Conservation (phyloP, 352 stramenopile genomes). For the Elongisporangium prolatum region DNA sequence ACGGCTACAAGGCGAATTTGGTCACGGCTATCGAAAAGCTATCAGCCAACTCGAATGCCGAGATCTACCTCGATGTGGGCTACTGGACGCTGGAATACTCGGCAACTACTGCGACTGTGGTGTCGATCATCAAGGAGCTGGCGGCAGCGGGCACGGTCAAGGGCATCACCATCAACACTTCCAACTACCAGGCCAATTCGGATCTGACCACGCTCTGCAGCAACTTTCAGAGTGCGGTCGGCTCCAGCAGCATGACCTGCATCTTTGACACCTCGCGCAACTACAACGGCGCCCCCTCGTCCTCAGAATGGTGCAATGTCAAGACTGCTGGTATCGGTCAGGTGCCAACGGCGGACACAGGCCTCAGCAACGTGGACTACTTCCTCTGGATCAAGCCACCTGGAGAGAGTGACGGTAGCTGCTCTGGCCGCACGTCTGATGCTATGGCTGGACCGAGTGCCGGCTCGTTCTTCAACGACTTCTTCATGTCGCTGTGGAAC, state of each 20-base stretch:
- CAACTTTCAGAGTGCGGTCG: constrained; percentile 53
- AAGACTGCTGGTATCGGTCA: constrained; percentile 53
- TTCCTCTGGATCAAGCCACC: constrained; percentile 69
- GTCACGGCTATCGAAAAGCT: constrained; percentile 39
- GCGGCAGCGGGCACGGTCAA: constrained; percentile 26
- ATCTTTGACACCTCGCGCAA: constrained; percentile 65
- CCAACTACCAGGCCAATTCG: constrained; percentile 61
- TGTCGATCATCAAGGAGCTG: constrained; percentile 35
- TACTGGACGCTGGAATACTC: constrained; percentile 49
- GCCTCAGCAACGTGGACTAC: constrained; percentile 58
- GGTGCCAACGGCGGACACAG: constrained; percentile 43
- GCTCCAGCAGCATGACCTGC: constrained; percentile 34
- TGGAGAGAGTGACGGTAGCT: constrained; percentile 60
- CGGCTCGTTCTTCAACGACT: constrained; percentile 50
- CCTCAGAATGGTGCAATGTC: constrained; percentile 67
- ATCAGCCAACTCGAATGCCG: constrained; percentile 53
- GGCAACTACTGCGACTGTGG: constrained; percentile 17
- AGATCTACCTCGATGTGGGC: constrained; percentile 71
- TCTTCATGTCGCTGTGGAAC: constrained; percentile 63
- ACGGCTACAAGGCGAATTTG: constrained; percentile 45
- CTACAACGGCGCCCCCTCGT: constrained; percentile 34
- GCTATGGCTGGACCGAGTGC: constrained; percentile 43
- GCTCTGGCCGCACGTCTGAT: constrained; percentile 32
- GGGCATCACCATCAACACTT: constrained; percentile 74
- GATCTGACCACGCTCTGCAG: constrained; percentile 42